These are phyloP conservation scores for Colletotrichum sidae DNA, from an alignment of 2,329 filamentous ascomycete genomes.

Conservation along the genomic window DNA sequence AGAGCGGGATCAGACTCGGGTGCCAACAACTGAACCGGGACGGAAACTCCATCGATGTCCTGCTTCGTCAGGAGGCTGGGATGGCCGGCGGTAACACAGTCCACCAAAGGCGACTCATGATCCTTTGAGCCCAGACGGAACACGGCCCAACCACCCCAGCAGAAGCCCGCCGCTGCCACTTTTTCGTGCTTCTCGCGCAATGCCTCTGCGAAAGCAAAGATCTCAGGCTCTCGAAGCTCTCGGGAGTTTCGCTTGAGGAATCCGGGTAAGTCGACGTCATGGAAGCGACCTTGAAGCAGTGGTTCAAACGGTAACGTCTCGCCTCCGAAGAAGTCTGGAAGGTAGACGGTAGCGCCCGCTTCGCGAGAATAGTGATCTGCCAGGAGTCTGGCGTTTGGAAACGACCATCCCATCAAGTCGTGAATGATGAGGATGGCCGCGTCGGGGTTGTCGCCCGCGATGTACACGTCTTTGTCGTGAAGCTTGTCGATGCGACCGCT, in stretches of 20 bases:
- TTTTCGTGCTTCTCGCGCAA: conserved; percentile 49
- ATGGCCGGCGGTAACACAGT: conserved; percentile 58
- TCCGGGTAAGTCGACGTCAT: conserved; percentile 50
- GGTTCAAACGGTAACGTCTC: conserved; percentile 47
- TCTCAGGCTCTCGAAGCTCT: conserved; percentile 52
- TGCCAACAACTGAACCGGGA: conserved; percentile 64
- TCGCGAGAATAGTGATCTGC: conserved; percentile 60
- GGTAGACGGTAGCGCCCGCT: conserved; percentile 57
- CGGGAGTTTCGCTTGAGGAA: conserved; percentile 53
- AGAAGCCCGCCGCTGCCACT: conserved; percentile 60
- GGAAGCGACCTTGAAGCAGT: conserved; percentile 43
- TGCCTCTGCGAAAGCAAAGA: conserved; percentile 50
- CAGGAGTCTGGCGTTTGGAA: conserved; percentile 56
- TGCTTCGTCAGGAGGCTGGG: conserved; percentile 54
- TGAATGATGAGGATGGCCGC: conserved; percentile 51
- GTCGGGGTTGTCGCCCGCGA: conserved; percentile 48
- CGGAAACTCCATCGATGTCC: conserved; percentile 58
- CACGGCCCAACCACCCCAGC: conserved; percentile 64
- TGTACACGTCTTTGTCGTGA: conserved; percentile 48
- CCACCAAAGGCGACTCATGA: conserved; percentile 52
- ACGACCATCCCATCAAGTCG: conserved; percentile 57
- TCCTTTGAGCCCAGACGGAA: conserved; percentile 57
- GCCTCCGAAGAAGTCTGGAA: conserved; percentile 51
- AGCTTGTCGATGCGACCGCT: conserved; percentile 48
- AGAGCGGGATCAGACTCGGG: conserved; percentile 58